Evolutionary conservation across 441 rosid genomes (phyloP), one percentile per base, ranked within the genome.

Genomic region (Pelargonium citronellum): DNA sequence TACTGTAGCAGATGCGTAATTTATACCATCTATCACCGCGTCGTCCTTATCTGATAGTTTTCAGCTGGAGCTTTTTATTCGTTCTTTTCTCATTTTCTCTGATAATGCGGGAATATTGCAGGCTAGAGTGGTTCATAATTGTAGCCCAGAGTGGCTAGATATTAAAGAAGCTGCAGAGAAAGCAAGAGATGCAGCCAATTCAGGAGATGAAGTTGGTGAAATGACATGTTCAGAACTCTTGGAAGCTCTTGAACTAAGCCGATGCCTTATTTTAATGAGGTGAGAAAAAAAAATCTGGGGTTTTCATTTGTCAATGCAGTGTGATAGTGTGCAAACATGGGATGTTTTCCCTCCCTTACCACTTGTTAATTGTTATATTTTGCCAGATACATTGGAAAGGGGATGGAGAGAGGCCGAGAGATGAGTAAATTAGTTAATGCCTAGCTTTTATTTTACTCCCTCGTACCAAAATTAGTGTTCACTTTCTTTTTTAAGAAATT

Each of bases 171-270:
- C 99, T 64, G 91, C 96, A 34, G 98, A 91, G 71, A 92, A 87
- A 75, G 98, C 98, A 72, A 89, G 84, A 81, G 90, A 73, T 72
- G 75, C 84, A 69, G 92, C 98, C 67, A 71, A 71, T 76, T 79
- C 77, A 2, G 99, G 94, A 68, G 98, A 91, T 66, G 99, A 87
- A 74, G 86, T 88, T 80, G 95, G 95, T 79, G 95, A 86, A 79
- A 81, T 91, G 79, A 92, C 96, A 46, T 92, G 98, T 75, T 86
- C 99, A 58, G 99, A 95, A 78, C 97, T 95, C 77, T 75, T 89
- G 71, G 99, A 95, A 84, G 99, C 99, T 75, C 98, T 95, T 75
- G 99, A 95, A 73, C 97, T 95, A 66, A 90, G 99, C 66, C 88
- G 98, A 69, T 95, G 99, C 80, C 97, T 95, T 82, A 82, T 91